Evolutionary conservation across 257 asterid species (phyloP).

Genomic region (Rehmannia glutinosa): DNA sequence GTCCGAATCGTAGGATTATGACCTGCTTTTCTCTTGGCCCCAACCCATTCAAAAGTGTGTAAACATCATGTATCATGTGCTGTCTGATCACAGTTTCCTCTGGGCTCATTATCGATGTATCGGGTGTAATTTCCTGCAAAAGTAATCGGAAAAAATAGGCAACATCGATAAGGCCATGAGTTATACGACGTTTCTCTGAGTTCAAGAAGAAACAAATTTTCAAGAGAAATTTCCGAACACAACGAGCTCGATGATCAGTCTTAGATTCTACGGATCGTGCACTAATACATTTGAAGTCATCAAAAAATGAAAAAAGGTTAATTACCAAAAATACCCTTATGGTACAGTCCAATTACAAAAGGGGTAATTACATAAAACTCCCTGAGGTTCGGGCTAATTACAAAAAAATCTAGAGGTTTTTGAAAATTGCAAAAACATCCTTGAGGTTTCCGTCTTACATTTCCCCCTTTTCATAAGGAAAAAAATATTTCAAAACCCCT

Average conservation of each 20-base stretch:
- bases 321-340: too few relatives aligned
- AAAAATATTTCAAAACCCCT: too few relatives aligned
- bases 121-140: conserved; percentile 59
- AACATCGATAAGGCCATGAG: not conserved
- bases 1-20: conserved; percentile 67
- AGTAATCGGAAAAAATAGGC: not conserved
- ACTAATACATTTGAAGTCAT: not conserved
- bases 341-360: too few relatives aligned
- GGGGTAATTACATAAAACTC: too few relatives aligned
- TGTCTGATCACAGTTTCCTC: conserved; percentile 51
- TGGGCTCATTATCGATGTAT: conserved; percentile 50
- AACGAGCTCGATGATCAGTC: not conserved
- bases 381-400: not conserved
- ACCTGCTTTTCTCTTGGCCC: conserved; percentile 68
- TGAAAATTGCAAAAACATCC: too few relatives aligned
- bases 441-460: too few relatives aligned
- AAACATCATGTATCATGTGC: conserved; percentile 40
- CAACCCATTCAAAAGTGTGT: conserved; percentile 52
- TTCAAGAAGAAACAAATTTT: not conserved
- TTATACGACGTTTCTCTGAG: not conserved
- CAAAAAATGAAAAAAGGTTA: not conserved
- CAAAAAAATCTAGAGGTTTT: not conserved
- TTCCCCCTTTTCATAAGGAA: too few relatives aligned
- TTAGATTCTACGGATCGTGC: not conserved
- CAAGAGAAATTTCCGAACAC: too few relatives aligned